phyloP scores from a whole-genome alignment of 2,329 filamentous ascomycete genomes.

The Cladosporium sp. region DNA sequence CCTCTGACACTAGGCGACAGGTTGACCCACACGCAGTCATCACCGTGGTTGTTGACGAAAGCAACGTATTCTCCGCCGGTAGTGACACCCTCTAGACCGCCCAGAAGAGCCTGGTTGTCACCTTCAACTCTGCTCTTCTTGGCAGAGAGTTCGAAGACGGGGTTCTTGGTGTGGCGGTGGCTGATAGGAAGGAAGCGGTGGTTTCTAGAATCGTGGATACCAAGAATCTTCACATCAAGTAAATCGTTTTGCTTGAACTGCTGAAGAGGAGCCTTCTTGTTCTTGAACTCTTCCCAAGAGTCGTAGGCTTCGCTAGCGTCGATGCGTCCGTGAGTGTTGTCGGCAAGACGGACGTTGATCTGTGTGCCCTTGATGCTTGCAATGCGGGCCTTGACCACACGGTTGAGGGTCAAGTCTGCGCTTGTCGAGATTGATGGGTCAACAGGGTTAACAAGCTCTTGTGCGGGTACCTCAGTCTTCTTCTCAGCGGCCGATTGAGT shows the following conservation, averaged over 20 bases:
- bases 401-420: slow-evolving; percentile 75
- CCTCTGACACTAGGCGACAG: slow-evolving; percentile 86
- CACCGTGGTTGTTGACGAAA: slow-evolving; percentile 86
- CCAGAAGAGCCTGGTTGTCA: slow-evolving; percentile 62
- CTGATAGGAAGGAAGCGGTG: slow-evolving; percentile 90
- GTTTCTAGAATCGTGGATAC: slow-evolving; percentile 85
- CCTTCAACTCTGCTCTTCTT: slow-evolving; percentile 55
- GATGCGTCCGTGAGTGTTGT: slow-evolving; percentile 88
- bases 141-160: slow-evolving; percentile 82
- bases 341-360: slow-evolving; percentile 83
- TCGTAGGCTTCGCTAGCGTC: slow-evolving; percentile 92
- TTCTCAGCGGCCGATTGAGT: slow-evolving; percentile 35
- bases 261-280: slow-evolving; percentile 77
- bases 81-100: slow-evolving; percentile 68
- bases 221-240: slow-evolving; percentile 75
- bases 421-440: slow-evolving; percentile 65
- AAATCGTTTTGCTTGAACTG: slow-evolving; percentile 71
- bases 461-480: slow-evolving; percentile 39
- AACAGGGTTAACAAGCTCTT: slow-evolving; percentile 58
- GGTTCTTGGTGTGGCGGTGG: slow-evolving; percentile 75
- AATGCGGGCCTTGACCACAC: slow-evolving; percentile 73
- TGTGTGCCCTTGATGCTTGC: slow-evolving; percentile 88
- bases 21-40: slow-evolving; percentile 85
- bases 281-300: slow-evolving; percentile 79
- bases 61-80: slow-evolving; percentile 72